Conservation (phyloP, 192 early-diverging fungal genomes). For the Rhizophagus clarus region DNA sequence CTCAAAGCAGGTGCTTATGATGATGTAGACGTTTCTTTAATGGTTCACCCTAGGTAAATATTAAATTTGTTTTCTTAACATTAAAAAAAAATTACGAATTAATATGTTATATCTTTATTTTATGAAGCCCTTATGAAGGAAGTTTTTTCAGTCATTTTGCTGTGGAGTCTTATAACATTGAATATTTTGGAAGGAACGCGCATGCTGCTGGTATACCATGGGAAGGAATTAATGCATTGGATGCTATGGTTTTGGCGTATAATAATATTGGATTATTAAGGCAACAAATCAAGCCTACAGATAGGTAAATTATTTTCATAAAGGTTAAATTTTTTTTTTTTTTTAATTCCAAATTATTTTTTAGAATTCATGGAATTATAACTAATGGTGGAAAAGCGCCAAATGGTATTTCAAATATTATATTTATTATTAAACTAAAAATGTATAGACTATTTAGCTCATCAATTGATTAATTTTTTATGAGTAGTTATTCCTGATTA, state of each 20-base stretch:
- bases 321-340: neutral
- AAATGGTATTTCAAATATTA: constrained; percentile 25
- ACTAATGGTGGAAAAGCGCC: constrained; percentile 48
- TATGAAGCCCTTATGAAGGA: constrained; percentile 43
- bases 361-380: constrained; percentile 55
- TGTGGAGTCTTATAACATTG: constrained; percentile 47
- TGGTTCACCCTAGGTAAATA: constrained; percentile 74
- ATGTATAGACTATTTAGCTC: neutral
- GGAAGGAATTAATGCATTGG: too few species aligned
- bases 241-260: too few species aligned
- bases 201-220: too few species aligned
- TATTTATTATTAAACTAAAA: neutral
- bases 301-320: constrained; percentile 38
- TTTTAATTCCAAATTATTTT: neutral
- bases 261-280: constrained; percentile 42
- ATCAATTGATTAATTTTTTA: neutral
- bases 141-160: constrained; percentile 51
- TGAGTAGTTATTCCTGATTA: constrained; percentile 67
- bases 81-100: neutral
- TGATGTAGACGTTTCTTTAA: constrained; percentile 71
- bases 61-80: neutral
- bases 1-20: constrained; percentile 70
- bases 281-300: constrained; percentile 68
- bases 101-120: too few species aligned
- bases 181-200: too few species aligned